Evolutionary conservation across 2,329 filamentous ascomycete genomes (phyloP).

Genomic region (Didymellaceae sp.): DNA sequence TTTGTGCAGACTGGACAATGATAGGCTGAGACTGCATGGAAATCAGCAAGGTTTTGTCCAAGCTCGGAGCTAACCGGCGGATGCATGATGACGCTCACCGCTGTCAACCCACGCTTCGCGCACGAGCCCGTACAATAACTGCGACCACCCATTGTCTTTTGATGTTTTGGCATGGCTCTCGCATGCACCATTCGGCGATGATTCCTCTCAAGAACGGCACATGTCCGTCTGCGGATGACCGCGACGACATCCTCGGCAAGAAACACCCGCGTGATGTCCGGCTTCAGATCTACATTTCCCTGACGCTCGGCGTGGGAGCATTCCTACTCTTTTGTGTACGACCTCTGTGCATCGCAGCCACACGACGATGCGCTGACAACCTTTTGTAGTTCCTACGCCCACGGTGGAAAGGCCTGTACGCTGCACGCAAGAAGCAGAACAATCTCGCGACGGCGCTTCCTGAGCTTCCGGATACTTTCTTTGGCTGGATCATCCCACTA

Average conservation of each 20-base stretch:
- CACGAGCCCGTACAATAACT: conserved; percentile 6
- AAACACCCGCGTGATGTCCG: conserved; percentile 54
- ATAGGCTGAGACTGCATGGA: conserved; percentile 11
- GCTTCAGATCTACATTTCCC: conserved; percentile 74
- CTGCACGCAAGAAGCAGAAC: conserved; percentile 81
- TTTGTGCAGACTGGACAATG: not conserved
- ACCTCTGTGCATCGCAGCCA: conserved; percentile 19
- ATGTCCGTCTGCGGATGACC: conserved; percentile 20
- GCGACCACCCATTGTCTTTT: conserved; percentile 2
- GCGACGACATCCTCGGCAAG: conserved; percentile 40
- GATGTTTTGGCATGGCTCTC: conserved; percentile 11
- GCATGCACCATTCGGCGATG: conserved; percentile 26
- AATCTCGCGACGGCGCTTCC: conserved; percentile 72
- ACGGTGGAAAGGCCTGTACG: conserved; percentile 90
- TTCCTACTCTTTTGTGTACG: conserved; percentile 79
- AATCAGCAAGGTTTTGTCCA: not conserved
- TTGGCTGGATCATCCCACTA: conserved; percentile 91
- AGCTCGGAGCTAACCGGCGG: conserved; percentile 1
- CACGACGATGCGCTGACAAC: conserved; percentile 30
- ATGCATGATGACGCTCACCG: conserved; percentile 20
- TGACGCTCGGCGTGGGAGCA: conserved; percentile 71
- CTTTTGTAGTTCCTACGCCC: conserved; percentile 75
- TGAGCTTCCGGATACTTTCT: conserved; percentile 79
- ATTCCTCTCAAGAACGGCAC: conserved; percentile 22
- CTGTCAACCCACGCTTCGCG: conserved; percentile 5